phyloP scores from a whole-genome alignment of 2,329 filamentous ascomycete species.

The Penicillium italicum region DNA sequence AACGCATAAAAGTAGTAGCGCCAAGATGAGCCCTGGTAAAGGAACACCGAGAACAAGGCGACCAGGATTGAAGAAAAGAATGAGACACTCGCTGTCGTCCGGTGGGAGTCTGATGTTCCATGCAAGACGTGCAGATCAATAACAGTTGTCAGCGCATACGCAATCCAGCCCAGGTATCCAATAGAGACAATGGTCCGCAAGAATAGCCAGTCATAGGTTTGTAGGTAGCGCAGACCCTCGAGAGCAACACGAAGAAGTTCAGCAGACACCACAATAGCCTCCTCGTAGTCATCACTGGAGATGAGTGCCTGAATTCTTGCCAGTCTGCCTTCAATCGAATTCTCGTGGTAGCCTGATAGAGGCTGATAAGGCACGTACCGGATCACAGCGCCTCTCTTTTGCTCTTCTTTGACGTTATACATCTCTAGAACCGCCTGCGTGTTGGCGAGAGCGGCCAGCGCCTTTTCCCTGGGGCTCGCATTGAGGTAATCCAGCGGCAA shows the following conservation, averaged over 20 bases:
- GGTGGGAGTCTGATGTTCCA: constrained; percentile 60
- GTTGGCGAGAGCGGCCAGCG: constrained; percentile 79
- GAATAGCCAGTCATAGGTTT: constrained; percentile 99
- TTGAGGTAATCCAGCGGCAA: constrained; percentile 79
- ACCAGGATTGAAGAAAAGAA: constrained; percentile 75
- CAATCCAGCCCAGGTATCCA: constrained; percentile 94
- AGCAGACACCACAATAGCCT: constrained; percentile 75
- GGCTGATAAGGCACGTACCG: constrained; percentile 72
- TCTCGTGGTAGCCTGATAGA: constrained; percentile 59
- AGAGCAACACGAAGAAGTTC: constrained; percentile 73
- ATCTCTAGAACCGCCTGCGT: constrained; percentile 86
- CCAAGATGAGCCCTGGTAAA: constrained; percentile 71
- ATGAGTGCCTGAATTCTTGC: constrained; percentile 67
- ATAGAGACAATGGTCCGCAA: constrained; percentile 80
- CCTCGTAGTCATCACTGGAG: constrained; percentile 60
- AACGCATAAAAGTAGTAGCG: constrained; percentile 90
- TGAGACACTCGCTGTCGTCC: constrained; percentile 57
- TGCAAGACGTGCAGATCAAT: constrained; percentile 83
- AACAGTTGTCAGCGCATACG: constrained; percentile 83
- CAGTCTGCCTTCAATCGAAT: constrained; percentile 63
- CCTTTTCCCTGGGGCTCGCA: constrained; percentile 70
- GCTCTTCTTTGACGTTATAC: constrained; percentile 88
- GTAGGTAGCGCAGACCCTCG: constrained; percentile 83
- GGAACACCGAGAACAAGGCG: constrained; percentile 71
- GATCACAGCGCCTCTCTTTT: constrained; percentile 72